Base-by-base conservation (phyloP, 768 basidiomycete species). In the Tremella yokohamensis region DNA sequence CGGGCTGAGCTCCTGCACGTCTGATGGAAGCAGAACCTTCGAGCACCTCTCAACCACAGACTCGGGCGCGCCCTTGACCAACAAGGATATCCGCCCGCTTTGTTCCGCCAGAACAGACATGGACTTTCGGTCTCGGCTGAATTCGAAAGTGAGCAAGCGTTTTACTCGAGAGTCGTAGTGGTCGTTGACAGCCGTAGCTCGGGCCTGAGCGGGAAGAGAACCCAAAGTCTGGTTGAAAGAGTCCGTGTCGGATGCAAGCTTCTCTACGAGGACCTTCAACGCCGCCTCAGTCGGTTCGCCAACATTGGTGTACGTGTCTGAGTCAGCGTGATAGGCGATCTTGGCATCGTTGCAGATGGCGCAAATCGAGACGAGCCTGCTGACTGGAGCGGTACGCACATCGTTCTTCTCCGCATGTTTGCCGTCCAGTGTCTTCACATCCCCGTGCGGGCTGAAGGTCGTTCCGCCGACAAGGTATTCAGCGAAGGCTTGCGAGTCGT, bases 241-340 rank as follows among this genome's bases (percentile, higher is more conserved):
- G 49, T 70, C 66, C 67, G 89, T 84, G 18, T 82, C 78, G 73
- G 86, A 87, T 18, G 88, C 90, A 55, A 97, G 83, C 80, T 98
- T 99, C 80, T 99, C 94, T 20, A 84, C 90, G 16, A 98, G 83
- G 42, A 96, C 92, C 76, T 89, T 92, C 56, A 99, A 82, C 0
- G 94, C 94, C 3, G 94, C 94, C 77, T 99, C 94, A 0, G 94
- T 99, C 13, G 94, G 94, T 79, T 98, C 94, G 22, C 94, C 94
- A 48, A 99, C 83, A 70, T 88, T 91, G 49, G 81, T 76, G 75
- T 94, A 98, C 0, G 79, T 61, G 25, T 81, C 81, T 74, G 88
- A 91, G 22, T 94, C 90, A 40, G 80, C 70, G 66, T 90, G 82
- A 76, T 90, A 98, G 22, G 89, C 83, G 61, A 98, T 84, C 75